Evolutionary conservation across 441 rosid species (phyloP).

Genomic region (Mallotus japonicus): DNA sequence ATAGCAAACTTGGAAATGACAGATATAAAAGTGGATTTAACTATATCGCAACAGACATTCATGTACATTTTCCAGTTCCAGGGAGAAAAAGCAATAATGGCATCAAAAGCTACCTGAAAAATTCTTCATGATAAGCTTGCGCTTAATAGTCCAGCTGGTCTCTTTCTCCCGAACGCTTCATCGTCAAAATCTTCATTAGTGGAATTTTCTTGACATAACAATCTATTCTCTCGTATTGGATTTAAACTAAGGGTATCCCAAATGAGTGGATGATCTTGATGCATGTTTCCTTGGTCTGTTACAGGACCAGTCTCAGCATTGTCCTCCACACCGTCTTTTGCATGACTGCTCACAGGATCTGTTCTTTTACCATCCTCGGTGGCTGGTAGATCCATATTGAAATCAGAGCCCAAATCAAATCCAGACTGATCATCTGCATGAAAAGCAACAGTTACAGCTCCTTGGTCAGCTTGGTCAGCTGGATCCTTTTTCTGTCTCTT

Average conservation of each 20-base stretch:
- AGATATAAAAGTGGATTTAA: not conserved
- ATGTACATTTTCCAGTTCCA: not conserved
- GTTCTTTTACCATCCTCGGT: slow-evolving; percentile 45
- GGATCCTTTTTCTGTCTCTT: slow-evolving; percentile 89
- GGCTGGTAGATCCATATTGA: slow-evolving; percentile 53
- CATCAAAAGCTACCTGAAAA: slow-evolving; percentile 43
- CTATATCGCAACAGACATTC: not conserved
- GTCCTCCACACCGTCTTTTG: slow-evolving; percentile 46
- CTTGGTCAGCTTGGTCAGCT: slow-evolving; percentile 77
- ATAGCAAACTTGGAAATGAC: not conserved
- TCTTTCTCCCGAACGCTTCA: slow-evolving; percentile 51
- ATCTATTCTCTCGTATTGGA: slow-evolving; percentile 49
- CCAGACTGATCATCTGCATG: slow-evolving; percentile 55
- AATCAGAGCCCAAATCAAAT: slow-evolving; percentile 68
- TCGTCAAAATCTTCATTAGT: slow-evolving; percentile 85
- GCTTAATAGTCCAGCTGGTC: slow-evolving; percentile 46
- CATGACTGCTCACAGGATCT: slow-evolving; percentile 40
- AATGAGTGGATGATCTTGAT: slow-evolving; percentile 45
- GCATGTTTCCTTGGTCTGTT: slow-evolving; percentile 37
- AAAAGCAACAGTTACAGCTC: slow-evolving; percentile 62
- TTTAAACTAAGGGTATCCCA: slow-evolving; percentile 61
- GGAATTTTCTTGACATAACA: slow-evolving; percentile 84
- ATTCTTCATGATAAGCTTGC: slow-evolving; percentile 44
- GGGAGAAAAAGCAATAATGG: slow-evolving; percentile 9
- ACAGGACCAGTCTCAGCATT: slow-evolving; percentile 41